These are phyloP conservation scores for Nicotiana knightiana DNA, from an alignment of 257 asterid species.

Conservation along the genomic window DNA sequence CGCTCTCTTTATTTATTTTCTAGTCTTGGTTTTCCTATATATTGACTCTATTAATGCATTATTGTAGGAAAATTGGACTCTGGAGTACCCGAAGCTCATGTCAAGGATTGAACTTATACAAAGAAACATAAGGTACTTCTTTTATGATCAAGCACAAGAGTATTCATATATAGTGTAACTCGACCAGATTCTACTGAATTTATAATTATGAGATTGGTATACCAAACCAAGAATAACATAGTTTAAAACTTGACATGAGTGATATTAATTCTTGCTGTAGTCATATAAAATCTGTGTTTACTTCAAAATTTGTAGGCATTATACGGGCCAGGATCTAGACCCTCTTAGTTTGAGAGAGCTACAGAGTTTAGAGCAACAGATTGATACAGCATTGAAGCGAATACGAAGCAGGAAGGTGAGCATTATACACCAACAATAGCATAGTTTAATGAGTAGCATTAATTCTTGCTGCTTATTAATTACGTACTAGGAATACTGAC, in stretches of 20 bases:
- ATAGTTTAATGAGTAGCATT: no score
- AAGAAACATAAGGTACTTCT: slow-evolving; percentile 51
- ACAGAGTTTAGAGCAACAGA: slow-evolving; percentile 74
- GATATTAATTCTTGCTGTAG: no score
- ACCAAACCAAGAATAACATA: not conserved
- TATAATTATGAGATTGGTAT: not conserved
- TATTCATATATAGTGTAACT: not conserved
- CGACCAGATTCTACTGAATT: not conserved
- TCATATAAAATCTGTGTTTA: not conserved
- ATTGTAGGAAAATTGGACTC: slow-evolving; percentile 46
- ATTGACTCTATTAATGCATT: not conserved
- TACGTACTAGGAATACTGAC: no score
- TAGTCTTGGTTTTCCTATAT: not conserved
- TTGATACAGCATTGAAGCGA: slow-evolving; percentile 59
- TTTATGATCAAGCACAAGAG: not conserved
- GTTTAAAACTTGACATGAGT: not conserved
- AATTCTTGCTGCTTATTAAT: not conserved
- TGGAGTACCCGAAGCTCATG: slow-evolving; percentile 58
- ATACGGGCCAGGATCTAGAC: slow-evolving; percentile 61
- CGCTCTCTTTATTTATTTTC: not conserved
- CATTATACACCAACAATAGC: no score
- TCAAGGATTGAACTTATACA: slow-evolving; percentile 62
- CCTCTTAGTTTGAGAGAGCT: slow-evolving; percentile 69
- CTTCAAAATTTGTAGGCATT: slow-evolving; percentile 35
- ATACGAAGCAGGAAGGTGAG: slow-evolving; percentile 54